A percentile compares a stretch with the other conserved stretches of the same genome.
Evolutionary conservation across 352 stramenopile species (phyloP).

Genomic region (Halophytophthora batemanensis): DNA sequence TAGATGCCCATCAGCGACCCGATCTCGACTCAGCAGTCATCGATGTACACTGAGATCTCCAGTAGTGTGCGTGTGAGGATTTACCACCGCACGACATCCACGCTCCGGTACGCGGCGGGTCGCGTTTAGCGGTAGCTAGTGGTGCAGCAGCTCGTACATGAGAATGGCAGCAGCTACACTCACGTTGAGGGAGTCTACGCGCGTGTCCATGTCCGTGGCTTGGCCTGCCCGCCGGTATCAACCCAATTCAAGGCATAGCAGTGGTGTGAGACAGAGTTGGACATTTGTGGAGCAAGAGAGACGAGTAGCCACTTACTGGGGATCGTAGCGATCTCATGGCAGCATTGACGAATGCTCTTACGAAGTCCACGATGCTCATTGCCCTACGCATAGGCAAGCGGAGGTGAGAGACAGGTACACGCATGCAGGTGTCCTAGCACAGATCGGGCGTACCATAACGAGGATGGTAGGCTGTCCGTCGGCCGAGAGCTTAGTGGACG

Average conservation of each 20-base stretch:
- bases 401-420: not conserved
- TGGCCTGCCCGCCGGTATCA: conserved; percentile 19
- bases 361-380: conserved; percentile 79
- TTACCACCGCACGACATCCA: conserved; percentile 46
- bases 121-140: conserved; percentile 26
- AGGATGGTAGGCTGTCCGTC: conserved; percentile 65
- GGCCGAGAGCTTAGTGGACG: conserved; percentile 42
- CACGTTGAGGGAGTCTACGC: conserved; percentile 81
- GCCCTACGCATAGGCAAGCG: conserved; percentile 26
- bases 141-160: conserved; percentile 74
- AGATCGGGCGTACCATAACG: conserved; percentile 55
- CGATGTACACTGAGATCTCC: conserved; percentile 39
- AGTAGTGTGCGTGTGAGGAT: conserved; percentile 24
- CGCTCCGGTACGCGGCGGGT: conserved; percentile 16
- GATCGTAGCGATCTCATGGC: conserved; percentile 72
- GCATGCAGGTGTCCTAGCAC: not conserved
- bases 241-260: not conserved
- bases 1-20: conserved; percentile 1
- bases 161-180: conserved; percentile 75
- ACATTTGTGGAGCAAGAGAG: conserved; percentile 1
- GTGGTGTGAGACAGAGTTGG: conserved; percentile 1
- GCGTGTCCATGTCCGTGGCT: conserved; percentile 54
- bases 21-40: conserved; percentile 1
- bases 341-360: conserved; percentile 69
- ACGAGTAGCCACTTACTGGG: conserved; percentile 27